Evolutionary conservation across 2,329 filamentous ascomycete genomes (phyloP), one percentile per base, ranked within the genome.

Genomic region (Stagonosporopsis cucurbitacearum): DNA sequence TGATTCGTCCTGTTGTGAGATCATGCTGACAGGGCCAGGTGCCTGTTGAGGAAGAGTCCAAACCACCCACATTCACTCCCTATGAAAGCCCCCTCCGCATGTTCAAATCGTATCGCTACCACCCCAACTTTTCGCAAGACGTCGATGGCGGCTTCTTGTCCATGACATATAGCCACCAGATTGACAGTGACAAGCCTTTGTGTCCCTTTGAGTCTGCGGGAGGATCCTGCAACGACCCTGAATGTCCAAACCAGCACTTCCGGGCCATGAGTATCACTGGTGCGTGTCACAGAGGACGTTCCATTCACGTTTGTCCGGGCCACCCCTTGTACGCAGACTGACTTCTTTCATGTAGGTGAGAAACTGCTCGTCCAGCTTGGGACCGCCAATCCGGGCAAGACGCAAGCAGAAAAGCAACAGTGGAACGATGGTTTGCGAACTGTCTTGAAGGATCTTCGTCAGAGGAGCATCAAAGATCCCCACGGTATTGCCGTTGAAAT

Each of bases 131-230:
- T 77, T 80, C 82, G 62, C 76, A 88, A 45, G 80, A 85, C 53
- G 87, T 96, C 54, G 74, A 85, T 52, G 89, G 88, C 59, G 94
- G 94, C 39, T 88, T 92, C 71, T 88, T 89, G 71, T 98, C 95
- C 62, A 82, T 96, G 80, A 98, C 93, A 39, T 98, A 94, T 79
- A 97, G 91, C 78, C 91, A 96, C 77, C 88, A 88, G 65, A 96
- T 99, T 76, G 87, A 97, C 72, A 82, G 87, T 22, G 82, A 86
- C 58, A 87, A 84, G 65, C 84, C 85, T 59, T 71, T 98, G 44
- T 99, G 95, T 76, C 88, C 86, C 33, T 88, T 86, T 67, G 91
- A 96, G 75, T 79, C 90, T 60, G 81, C 82, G 43, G 87, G 87
- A 48, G 86, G 86, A 58, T 79, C 82, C 63, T 98, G 95, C 83